phyloP scores from a whole-genome alignment of 352 stramenopile genomes.

The Pythium rhizo-oryzae region DNA sequence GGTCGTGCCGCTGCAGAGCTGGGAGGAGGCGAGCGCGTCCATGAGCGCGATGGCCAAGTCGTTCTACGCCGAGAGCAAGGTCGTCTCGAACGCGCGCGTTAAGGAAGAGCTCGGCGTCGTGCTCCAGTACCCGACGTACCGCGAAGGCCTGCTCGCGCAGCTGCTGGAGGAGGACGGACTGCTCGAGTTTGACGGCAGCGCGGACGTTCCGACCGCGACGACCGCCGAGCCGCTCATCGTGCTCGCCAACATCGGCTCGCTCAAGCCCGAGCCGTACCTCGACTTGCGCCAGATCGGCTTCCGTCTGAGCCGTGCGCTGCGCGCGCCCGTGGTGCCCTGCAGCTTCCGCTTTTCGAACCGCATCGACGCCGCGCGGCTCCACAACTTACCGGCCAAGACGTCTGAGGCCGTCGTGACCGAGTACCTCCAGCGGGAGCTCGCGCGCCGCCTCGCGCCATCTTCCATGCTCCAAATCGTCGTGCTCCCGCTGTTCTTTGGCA shows the following conservation, averaged over 20 bases:
- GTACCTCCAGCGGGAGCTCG: conserved; percentile 34
- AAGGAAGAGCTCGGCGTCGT: conserved; percentile 76
- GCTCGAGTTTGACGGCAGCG: conserved; percentile 10
- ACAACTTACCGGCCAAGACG: conserved; percentile 65
- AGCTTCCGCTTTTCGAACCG: conserved; percentile 82
- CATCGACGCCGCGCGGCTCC: conserved; percentile 56
- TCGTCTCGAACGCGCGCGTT: conserved; percentile 73
- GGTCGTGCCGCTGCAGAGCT: conserved; percentile 54
- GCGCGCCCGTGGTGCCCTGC: conserved; percentile 60
- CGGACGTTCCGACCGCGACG: not conserved
- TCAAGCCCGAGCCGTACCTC: conserved; percentile 68
- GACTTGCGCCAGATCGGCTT: conserved; percentile 77
- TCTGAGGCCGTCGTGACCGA: conserved; percentile 65
- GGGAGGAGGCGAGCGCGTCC: conserved; percentile 69
- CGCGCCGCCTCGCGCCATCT: conserved; percentile 10
- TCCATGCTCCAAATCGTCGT: conserved; percentile 43
- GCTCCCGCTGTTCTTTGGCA: conserved; percentile 84
- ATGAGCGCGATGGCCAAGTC: conserved; percentile 89
- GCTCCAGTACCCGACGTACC: conserved; percentile 78
- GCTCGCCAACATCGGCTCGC: conserved; percentile 77
- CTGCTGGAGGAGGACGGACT: conserved; percentile 68
- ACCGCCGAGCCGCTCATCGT: conserved; percentile 40
- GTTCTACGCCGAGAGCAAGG: conserved; percentile 88
- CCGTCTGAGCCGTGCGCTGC: conserved; percentile 59
- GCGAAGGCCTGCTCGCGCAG: conserved; percentile 80